Conservation (phyloP, 2,329 filamentous ascomycete species). For the Colletotrichum karsti region DNA sequence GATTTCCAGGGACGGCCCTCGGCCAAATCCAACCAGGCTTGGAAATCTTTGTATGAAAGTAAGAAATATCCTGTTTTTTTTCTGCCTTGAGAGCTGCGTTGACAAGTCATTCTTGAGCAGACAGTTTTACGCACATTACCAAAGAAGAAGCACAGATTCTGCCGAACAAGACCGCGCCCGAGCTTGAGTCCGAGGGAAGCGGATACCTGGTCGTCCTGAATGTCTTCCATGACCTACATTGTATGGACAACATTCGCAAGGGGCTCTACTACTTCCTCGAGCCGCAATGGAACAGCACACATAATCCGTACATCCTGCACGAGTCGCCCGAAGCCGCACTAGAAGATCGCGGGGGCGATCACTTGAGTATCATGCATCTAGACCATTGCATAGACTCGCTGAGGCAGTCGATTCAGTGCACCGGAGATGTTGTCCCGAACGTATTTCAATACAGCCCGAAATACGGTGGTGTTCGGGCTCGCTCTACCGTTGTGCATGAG, state of each 20-base stretch:
- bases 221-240: neutral
- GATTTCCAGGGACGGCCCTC: neutral
- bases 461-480: neutral
- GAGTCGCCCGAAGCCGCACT: neutral
- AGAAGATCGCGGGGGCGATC: neutral
- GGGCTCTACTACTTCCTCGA: neutral
- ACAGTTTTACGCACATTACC: neutral
- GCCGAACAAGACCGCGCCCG: neutral
- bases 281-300: neutral
- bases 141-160: neutral
- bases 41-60: neutral
- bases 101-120: neutral
- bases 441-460: neutral
- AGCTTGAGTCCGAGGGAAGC: neutral
- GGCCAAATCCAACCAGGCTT: neutral
- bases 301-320: neutral
- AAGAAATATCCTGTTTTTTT: neutral
- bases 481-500: neutral
- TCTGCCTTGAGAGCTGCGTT: neutral
- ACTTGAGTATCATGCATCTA: neutral
- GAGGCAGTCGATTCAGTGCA: neutral
- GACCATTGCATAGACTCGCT: conserved; percentile 1
- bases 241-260: neutral
- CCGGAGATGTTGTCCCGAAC: neutral
- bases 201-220: neutral